A percentile compares a stretch with the other conserved stretches of the same genome.
Evolutionary conservation across 352 stramenopile species (phyloP).

Genomic region (Pythium dissimile): DNA sequence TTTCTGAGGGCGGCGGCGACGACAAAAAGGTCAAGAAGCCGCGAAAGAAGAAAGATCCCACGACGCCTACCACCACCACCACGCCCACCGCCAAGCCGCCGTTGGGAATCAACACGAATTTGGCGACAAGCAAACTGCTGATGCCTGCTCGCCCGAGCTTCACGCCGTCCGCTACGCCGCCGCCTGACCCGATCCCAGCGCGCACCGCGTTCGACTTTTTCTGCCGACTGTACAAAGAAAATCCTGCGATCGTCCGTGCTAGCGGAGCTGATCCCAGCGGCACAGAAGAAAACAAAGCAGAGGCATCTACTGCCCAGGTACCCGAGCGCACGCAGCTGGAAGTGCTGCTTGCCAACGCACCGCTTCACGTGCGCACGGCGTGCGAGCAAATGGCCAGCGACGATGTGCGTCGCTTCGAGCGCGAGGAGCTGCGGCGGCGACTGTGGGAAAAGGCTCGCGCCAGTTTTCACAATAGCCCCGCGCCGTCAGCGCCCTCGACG

Average conservation of each 20-base stretch:
- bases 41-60: constrained; percentile 26
- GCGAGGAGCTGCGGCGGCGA: constrained; percentile 49
- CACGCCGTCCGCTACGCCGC: constrained; percentile 38
- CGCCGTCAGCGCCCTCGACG: constrained; percentile 1
- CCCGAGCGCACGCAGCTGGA: constrained; percentile 22
- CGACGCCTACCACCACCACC: background rate
- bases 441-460: constrained; percentile 58
- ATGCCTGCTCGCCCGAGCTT: constrained; percentile 21
- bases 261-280: background rate
- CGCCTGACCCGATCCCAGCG: constrained; percentile 29
- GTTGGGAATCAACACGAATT: background rate
- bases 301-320: background rate
- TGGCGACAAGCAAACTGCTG: constrained; percentile 9
- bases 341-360: constrained; percentile 25
- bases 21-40: constrained; percentile 17
- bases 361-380: constrained; percentile 26
- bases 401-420: constrained; percentile 58
- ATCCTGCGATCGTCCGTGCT: constrained; percentile 3
- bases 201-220: constrained; percentile 43
- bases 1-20: constrained; percentile 1
- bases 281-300: background rate
- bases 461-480: constrained; percentile 20
- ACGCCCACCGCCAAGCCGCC: constrained; percentile 7
- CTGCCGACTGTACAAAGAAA: constrained; percentile 27
- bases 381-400: constrained; percentile 46